Evolutionary conservation across 257 asterid species (phyloP), one percentile per base, ranked within the genome.

Genomic region (Nicotiana otophora): DNA sequence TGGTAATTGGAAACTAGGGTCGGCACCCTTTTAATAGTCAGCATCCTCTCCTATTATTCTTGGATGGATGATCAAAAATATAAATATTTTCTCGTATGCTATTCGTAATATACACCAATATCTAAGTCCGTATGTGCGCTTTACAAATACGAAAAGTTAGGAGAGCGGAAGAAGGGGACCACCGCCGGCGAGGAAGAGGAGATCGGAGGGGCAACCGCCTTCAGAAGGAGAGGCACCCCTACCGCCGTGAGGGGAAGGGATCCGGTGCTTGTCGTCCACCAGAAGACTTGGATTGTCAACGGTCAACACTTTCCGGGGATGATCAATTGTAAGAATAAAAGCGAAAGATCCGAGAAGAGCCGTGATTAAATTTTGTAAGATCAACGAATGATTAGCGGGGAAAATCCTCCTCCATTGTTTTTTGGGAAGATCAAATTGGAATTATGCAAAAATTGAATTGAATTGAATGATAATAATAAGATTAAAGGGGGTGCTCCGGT

Each of bases 161-260:
- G 39, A 51, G 39, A 34, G 34, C 19, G 88, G 65, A 53, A 5
- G 77, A 57, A 5, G 78, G 63, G 8, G 19, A 69, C 94, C 91
- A 70, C 96, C 97, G 84, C 92, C 91, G 77, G 93, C 92, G 63
- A 91, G 94, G 85, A 87, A 91, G 82, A 91, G 97, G 86, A 90
- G 92, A 85, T 91, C 94, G 62, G 93, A 91, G 48, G 97, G 97
- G 84, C 91, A 90, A 87, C 95, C 97, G 89, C 95, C 97, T 90
- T 89, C 92, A 77, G 97, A 90, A 36, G 94, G 97, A 69, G 83
- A 81, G 80, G 97, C 94, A 83, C 97, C 97, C 92, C 95, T 87
- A 61, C 97, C 97, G 79, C 94, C 97, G 95, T 90, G 93, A 80
- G 93, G 94, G 87, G 92, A 90, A 17, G 97, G 92, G 87, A 70